Conservation (phyloP, 257 asterid species). For the Penstemon davidsonii region DNA sequence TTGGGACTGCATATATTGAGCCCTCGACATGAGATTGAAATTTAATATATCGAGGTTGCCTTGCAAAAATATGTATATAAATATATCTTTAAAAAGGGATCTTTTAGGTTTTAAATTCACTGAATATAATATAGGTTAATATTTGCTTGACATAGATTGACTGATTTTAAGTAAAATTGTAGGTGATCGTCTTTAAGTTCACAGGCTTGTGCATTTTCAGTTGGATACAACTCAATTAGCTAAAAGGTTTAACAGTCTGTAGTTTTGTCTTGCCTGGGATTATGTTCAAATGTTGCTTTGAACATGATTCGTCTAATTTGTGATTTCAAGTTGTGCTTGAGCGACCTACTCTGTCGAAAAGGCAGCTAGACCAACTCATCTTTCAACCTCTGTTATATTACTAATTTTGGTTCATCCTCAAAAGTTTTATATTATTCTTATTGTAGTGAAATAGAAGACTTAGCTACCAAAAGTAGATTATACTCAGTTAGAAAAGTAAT, state of each 20-base stretch:
- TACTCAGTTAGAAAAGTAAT: conserved; percentile 23
- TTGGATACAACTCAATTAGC: not conserved
- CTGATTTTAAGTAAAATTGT: not conserved
- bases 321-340: conserved; percentile 4
- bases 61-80: no score
- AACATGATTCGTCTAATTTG: conserved; percentile 6
- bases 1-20: not conserved
- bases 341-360: not conserved
- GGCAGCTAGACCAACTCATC: conserved; percentile 18
- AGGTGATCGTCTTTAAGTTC: not conserved
- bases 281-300: not conserved
- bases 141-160: not conserved
- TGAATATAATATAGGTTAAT: not conserved
- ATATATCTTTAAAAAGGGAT: not conserved
- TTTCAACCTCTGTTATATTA: not conserved
- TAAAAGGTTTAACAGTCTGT: conserved; percentile 3
- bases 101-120: conserved; percentile 4
- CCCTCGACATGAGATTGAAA: not conserved
- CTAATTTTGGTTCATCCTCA: not conserved
- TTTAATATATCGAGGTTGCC: not conserved
- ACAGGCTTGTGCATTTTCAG: not conserved
- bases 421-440: not conserved
- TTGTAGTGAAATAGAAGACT: not conserved
- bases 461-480: not conserved
- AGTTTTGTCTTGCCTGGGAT: not conserved